phyloP scores from a whole-genome alignment of 2,329 filamentous ascomycete species.

The Apiospora arundinis region DNA sequence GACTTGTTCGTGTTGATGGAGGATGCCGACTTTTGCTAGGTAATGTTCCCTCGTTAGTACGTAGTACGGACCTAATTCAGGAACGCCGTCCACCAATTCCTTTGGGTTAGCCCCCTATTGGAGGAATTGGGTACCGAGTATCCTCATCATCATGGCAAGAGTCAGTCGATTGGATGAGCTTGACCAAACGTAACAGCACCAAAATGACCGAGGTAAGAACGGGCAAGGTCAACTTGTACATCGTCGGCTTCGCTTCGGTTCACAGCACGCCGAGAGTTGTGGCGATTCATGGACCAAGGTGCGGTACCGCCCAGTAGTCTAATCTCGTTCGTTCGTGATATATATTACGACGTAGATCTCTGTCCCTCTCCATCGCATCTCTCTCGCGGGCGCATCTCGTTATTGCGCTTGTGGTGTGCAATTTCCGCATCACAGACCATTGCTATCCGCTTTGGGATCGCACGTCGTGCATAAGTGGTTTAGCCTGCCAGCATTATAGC shows the following conservation, averaged over 20 bases:
- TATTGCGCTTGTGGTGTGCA: not conserved
- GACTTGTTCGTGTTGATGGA: not conserved
- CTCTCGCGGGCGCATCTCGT: not conserved
- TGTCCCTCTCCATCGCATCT: not conserved
- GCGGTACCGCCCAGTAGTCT: not conserved
- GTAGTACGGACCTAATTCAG: not conserved
- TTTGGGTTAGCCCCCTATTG: not conserved
- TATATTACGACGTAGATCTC: slow-evolving; percentile 6
- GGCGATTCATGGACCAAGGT: not conserved
- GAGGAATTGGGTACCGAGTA: not conserved
- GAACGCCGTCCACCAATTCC: not conserved
- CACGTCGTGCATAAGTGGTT: not conserved
- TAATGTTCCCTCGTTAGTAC: not conserved
- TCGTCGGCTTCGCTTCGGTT: not conserved
- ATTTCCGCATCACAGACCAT: slow-evolving; percentile 17
- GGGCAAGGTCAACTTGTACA: not conserved
- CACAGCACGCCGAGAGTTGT: not conserved
- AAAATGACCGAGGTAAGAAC: not conserved
- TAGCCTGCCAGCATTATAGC: not conserved
- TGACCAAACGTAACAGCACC: not conserved
- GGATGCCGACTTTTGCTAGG: not conserved
- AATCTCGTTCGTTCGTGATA: not conserved
- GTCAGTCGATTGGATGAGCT: not conserved
- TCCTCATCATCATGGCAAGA: not conserved
- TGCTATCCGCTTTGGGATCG: not conserved